Percentiles rank a stretch among this genome's conserved stretches.
Conservation (phyloP, 2,329 filamentous ascomycete genomes). For the Akanthomyces dipterigenus region DNA sequence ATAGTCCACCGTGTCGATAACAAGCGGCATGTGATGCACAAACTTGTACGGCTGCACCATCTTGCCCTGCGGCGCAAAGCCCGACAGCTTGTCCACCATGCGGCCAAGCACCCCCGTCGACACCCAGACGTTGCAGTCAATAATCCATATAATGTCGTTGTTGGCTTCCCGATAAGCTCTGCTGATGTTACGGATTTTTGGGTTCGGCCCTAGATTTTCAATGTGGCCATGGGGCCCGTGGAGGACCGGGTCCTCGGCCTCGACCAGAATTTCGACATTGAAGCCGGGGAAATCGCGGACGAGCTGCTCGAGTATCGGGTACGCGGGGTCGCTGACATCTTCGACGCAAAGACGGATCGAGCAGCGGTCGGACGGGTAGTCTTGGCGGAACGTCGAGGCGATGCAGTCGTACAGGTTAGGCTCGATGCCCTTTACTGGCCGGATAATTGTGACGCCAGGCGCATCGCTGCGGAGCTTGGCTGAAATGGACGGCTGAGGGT, state of each 20-base stretch:
- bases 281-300: conserved; percentile 64
- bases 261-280: conserved; percentile 69
- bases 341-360: conserved; percentile 80
- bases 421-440: conserved; percentile 89
- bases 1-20: conserved; percentile 60
- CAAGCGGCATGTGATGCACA: conserved; percentile 87
- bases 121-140: conserved; percentile 97
- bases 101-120: conserved; percentile 69
- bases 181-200: conserved; percentile 97
- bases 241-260: conserved; percentile 71
- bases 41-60: conserved; percentile 68
- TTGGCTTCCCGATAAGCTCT: conserved; percentile 83
- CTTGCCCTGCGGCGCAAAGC: conserved; percentile 47
- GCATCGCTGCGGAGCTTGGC: conserved; percentile 45
- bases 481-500: conserved; percentile 43
- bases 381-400: conserved; percentile 74
- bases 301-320: conserved; percentile 64
- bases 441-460: conserved; percentile 83
- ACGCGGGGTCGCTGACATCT: conserved; percentile 66
- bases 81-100: conserved; percentile 83
- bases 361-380: conserved; percentile 69
- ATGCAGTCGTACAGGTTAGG: conserved; percentile 88
- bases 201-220: conserved; percentile 77
- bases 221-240: conserved; percentile 43
- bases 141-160: conserved; percentile 85